Base-by-base conservation (phyloP, 2,329 filamentous ascomycete species). In the Penicillium hesseltinei region DNA sequence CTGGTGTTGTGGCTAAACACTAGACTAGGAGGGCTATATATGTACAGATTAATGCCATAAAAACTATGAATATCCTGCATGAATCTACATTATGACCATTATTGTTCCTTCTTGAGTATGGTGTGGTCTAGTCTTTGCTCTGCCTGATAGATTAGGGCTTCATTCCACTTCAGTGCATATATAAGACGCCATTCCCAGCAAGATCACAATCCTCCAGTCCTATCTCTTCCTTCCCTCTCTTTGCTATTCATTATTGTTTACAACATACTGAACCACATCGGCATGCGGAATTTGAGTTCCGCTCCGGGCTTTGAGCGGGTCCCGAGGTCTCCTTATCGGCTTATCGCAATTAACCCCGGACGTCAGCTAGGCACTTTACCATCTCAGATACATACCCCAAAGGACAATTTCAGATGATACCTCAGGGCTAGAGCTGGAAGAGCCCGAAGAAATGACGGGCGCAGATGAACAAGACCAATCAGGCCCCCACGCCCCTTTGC, bases 1-100 rank as follows among this genome's bases (percentile, higher is more conserved):
- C 89, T 46, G 94, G 94, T 66, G 92, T 97, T 42, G 94, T 69
- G 48, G 67, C 71, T 29, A 66, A 70, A 52, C 75, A 77, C 50
- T 77, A 69, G 51, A 39, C 27, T 42, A 25, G 38, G 17, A 9
- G 29, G 39, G 21, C 21, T 44, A 33, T 54, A n/a, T 49, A 61
- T 51, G 40, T 57, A 55, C 15, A 60, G 23, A 54, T 36, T 50
- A 53, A 36, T 51, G 23, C 29, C 36, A 17, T 29, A 35, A 35
- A 56, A 56, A 51, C 40, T 38, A 60, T 40, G 38, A n/a, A 27
- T 52, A 54, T 51, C 29, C 25, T 36, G 21, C 21, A 47, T 33
- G 33, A 43, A 29, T 36, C 50, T 45, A 33, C 29, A 45, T 52
- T 31, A 51, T 51, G 17, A 51, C n/a, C 25, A 19, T 11, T 17